Base-by-base conservation (phyloP, 441 rosid species). In the Theobroma grandiflorum region DNA sequence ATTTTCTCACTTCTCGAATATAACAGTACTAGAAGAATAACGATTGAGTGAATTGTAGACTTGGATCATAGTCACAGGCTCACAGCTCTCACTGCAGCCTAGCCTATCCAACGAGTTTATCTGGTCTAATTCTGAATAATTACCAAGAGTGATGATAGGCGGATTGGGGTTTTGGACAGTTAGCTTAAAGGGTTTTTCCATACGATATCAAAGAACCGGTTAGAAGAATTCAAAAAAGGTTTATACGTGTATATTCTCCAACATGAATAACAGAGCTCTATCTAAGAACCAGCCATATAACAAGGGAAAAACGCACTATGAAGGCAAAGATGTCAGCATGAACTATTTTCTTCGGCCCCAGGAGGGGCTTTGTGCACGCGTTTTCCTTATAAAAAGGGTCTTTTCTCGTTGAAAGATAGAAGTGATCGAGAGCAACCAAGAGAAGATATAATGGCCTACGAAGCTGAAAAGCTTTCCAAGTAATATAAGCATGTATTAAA, bases 381-480 rank as follows among this genome's bases (percentile, higher is more conserved):
- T 7, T 63, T 63, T 5, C 42, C 43, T 14, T 63, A 35, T 63
- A 63, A 35, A 63, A 63, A 35, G 68, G 67, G 68, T 63, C 68
- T 35, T 6, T 63, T 65, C 18, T 65, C 12, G 42, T 40, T 40
- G 70, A 65, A 18, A 65, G 26, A 65, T 6, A 65, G 26, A 18
- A 65, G 43, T 33, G 42, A n/a, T 65, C 70, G 22, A 65, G 11
- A 65, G 49, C 26, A 40, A 38, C 8, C 49, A 65, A 65, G 45
- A 65, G 70, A 65, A 8, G 2, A 67, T 40, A 20, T 33, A 42
- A 42, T 20, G 72, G 72, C 50, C 72, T 9, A 10, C 52, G 72
- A 67, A 67, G 72, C 22, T 42, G 20, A 67, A 3, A 42, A n/a
- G 72, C 72, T 67, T 67, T 67, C 72, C 72, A 67, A 42, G 15